Conservation (phyloP, 805 yeast genomes). For the Cyberlindnera mississippiensis region DNA sequence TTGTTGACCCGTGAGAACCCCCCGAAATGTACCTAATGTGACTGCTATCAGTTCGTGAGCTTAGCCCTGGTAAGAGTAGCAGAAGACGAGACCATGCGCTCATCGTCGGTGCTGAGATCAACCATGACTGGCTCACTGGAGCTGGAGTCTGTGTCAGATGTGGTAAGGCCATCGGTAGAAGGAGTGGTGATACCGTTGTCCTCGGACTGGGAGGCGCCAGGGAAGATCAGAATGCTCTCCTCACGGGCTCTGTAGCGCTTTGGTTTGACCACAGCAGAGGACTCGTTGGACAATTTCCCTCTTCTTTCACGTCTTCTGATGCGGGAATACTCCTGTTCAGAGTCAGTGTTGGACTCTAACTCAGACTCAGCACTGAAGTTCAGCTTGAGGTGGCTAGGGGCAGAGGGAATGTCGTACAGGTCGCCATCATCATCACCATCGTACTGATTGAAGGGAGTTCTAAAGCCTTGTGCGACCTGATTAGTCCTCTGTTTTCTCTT, state of each 20-base stretch:
- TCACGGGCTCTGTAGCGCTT: slow-evolving; percentile 3
- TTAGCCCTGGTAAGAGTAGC: slow-evolving; percentile 2
- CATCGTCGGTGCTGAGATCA: slow-evolving; percentile 3
- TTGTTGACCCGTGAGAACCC: too few relatives aligned
- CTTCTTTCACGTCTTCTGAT: slow-evolving; percentile 1
- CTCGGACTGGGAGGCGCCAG: not conserved
- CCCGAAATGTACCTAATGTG: not conserved
- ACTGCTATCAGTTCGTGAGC: slow-evolving; percentile 1
- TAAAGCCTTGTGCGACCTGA: not conserved
- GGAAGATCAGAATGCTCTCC: slow-evolving; percentile 2
- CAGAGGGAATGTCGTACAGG: slow-evolving; percentile 5
- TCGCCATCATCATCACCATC: slow-evolving; percentile 7
- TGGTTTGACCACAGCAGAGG: not conserved
- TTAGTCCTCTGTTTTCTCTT: slow-evolving; percentile 3
- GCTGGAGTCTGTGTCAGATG: slow-evolving; percentile 8
- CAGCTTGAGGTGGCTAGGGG: not conserved
- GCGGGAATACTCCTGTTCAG: not conserved
- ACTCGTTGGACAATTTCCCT: not conserved
- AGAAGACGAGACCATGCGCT: slow-evolving; percentile 1
- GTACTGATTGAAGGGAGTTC: not conserved
- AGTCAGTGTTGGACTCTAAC: too few relatives aligned
- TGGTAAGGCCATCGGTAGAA: slow-evolving; percentile 1
- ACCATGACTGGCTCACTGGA: slow-evolving; percentile 9
- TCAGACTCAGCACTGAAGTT: not conserved
- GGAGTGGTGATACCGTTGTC: slow-evolving; percentile 1